These are phyloP conservation scores for Candida frijolesensis DNA, from an alignment of 1,139 yeast genomes.

Conservation along the genomic window DNA sequence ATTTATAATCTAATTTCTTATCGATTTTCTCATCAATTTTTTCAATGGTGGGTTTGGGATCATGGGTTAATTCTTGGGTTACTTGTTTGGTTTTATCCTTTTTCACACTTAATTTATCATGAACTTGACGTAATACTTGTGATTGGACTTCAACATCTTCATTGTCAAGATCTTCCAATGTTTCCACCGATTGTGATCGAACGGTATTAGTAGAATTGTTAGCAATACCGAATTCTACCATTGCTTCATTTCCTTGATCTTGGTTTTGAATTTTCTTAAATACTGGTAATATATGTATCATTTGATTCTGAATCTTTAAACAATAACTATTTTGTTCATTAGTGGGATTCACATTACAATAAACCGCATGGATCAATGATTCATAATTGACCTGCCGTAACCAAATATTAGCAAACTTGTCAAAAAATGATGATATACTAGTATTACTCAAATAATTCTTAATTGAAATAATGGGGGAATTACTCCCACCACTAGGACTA, in stretches of 20 bases:
- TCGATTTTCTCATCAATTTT: slow-evolving; percentile 25
- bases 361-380: slow-evolving; percentile 39
- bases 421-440: slow-evolving; percentile 38
- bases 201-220: neutral
- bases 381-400: slow-evolving; percentile 29
- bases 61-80: slow-evolving; percentile 23
- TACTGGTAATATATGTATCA: slow-evolving; percentile 35
- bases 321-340: slow-evolving; percentile 36
- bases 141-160: slow-evolving; percentile 12
- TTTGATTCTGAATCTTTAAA: slow-evolving; percentile 30
- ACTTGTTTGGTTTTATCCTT: slow-evolving; percentile 23
- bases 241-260: neutral
- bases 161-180: neutral
- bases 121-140: slow-evolving; percentile 26
- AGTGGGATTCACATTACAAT: slow-evolving; percentile 33
- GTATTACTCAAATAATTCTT: slow-evolving; percentile 24
- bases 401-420: slow-evolving; percentile 45
- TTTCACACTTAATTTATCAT: slow-evolving; percentile 20
- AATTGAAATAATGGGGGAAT: slow-evolving; percentile 23
- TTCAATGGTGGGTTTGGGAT: slow-evolving; percentile 23
- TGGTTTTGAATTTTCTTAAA: slow-evolving; percentile 14
- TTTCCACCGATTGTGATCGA: neutral
- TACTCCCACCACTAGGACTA: slow-evolving; percentile 6
- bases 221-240: no score
- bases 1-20: slow-evolving; percentile 14